A percentile compares a stretch with the other conserved stretches of the same genome.
These are phyloP conservation scores for Podila clonocystis DNA, from an alignment of 192 early-diverging fungal species.

Conservation along the genomic window DNA sequence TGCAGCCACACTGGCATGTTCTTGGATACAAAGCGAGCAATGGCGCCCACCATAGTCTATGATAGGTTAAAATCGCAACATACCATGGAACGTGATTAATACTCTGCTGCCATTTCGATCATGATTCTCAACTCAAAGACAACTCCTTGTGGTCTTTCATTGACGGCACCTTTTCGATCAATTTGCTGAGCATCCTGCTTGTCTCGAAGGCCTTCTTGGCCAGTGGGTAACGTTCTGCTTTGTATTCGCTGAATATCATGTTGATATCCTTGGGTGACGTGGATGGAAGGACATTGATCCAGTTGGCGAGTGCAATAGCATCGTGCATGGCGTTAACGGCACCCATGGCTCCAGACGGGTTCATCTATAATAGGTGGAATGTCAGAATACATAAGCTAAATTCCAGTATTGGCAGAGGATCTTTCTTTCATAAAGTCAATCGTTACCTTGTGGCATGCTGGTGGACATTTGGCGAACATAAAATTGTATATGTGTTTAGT, in stretches of 20 bases:
- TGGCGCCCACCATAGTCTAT: background rate
- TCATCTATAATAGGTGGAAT: background rate
- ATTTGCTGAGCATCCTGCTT: background rate
- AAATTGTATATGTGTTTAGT: too few species aligned
- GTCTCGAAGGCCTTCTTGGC: background rate
- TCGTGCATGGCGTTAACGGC: constrained; percentile 21
- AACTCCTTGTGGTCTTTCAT: background rate
- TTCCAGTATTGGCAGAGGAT: too few species aligned
- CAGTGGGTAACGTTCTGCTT: constrained; percentile 2
- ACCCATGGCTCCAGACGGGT: background rate
- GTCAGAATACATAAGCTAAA: too few species aligned
- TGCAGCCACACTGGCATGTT: constrained; percentile 3
- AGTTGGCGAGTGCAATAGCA: constrained; percentile 22
- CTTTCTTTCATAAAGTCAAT: too few species aligned
- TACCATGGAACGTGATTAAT: background rate
- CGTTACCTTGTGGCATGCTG: background rate
- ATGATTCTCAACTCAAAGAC: background rate
- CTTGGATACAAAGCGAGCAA: background rate
- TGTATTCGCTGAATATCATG: constrained; percentile 14
- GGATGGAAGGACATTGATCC: constrained; percentile 19
- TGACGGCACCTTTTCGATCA: background rate
- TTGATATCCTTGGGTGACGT: background rate
- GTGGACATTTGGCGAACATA: too few species aligned
- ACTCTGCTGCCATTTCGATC: background rate
- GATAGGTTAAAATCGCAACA: background rate